Evolutionary conservation across 2,329 filamentous ascomycete genomes (phyloP).

Genomic region (Xenoacremonium recifei): DNA sequence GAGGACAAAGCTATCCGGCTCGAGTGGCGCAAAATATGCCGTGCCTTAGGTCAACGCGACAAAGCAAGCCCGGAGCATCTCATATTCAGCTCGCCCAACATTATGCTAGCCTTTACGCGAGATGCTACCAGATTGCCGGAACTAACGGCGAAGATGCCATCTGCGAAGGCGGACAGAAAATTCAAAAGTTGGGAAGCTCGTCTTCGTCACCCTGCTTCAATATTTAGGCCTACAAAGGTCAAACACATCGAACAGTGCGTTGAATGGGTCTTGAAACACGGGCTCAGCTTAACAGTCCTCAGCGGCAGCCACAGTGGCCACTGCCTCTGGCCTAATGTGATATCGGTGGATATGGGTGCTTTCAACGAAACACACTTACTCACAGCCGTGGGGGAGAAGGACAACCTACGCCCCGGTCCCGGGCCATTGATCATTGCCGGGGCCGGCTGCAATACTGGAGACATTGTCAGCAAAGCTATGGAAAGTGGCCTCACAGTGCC

Average conservation of each 20-base stretch:
- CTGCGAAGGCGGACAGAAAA: conserved; percentile 18
- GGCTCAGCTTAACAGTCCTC: conserved; percentile 46
- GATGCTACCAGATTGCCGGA: conserved; percentile 43
- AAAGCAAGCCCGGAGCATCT: conserved; percentile 37
- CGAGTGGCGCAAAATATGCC: conserved; percentile 54
- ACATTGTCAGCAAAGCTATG: conserved; percentile 50
- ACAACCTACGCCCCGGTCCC: conserved; percentile 9
- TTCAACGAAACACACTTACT: conserved; percentile 52
- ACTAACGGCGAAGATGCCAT: conserved; percentile 41
- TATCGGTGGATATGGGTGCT: conserved; percentile 57
- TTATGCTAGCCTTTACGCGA: conserved; percentile 51
- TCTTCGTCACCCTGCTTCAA: conserved; percentile 39
- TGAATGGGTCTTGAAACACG: conserved; percentile 51
- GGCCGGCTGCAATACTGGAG: conserved; percentile 55
- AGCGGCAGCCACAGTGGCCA: conserved; percentile 61
- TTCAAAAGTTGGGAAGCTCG: conserved; percentile 55
- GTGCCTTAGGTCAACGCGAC: conserved; percentile 40
- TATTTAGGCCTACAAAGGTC: conserved; percentile 45
- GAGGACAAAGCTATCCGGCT: conserved; percentile 29
- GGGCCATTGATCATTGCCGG: conserved; percentile 45
- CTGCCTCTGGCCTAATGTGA: conserved; percentile 50
- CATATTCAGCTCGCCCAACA: conserved; percentile 45
- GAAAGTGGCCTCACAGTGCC: conserved; percentile 52
- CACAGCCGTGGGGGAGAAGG: conserved; percentile 15
- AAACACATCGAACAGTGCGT: conserved; percentile 54